Base-by-base conservation (phyloP, 371 early-diverging fungal species). In the Apophysomyces trapeziformis region DNA sequence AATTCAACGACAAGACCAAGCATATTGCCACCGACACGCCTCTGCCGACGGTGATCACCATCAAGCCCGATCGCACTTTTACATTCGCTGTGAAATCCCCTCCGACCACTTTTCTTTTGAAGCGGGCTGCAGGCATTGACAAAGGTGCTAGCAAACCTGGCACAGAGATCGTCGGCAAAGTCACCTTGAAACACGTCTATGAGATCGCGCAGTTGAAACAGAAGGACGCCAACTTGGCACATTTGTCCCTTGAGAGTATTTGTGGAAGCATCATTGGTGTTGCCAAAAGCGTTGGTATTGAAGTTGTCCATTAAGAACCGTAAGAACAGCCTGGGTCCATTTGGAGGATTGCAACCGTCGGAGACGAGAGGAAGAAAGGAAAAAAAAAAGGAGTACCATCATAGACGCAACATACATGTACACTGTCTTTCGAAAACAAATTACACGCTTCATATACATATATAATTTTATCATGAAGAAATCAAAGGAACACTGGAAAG, bases 1-100 rank as follows among this genome's bases (percentile, higher is more conserved):
- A 91, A 75, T 99, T 99, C 86, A 99, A 98, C 84, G 98, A 96
- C 78, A 91, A 90, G 57, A 96, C 99, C 64, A 96, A 95, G 75
- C 86, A 91, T 68, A 85, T 89, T 73, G 82, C 86, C n/a, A 77
- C 86, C 43, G 92, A 90, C 43, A 93, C 95, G 38, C 99, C 97
- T 38, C 83, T 96, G 47, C 94, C 95, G 2, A 90, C 91, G 18
- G 80, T 89, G 38, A 93, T 98, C 71, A 87, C 85, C 54, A 90
- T 97, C 71, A 92, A 95, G 63, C 92, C 96, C 60, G 96, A 97
- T 77, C 89, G 93, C 61, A 91, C 95, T 2, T 97, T 95, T 77
- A 92, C 92, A 4, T 97, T 97, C 74, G 82, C 86, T 14, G 88
- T 89, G 43, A 93, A 92, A 73, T 81, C 92, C n/a, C 99, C 99